Conservation (phyloP, 2,329 filamentous ascomycete species). For the Verticillium nonalfalfae region DNA sequence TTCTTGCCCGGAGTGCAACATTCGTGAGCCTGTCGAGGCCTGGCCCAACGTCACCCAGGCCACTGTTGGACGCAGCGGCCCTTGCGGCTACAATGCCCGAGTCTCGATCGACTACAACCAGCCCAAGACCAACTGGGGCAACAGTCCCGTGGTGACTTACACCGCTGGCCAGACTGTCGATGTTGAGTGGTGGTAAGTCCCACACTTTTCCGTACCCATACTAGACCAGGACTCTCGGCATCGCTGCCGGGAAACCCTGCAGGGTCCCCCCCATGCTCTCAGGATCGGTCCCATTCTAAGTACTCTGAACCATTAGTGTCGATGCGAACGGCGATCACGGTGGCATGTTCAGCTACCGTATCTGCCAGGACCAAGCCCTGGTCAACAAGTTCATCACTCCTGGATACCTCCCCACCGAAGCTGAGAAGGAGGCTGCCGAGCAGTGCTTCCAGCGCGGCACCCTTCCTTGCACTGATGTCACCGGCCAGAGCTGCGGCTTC, state of each 20-base stretch:
- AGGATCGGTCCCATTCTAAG: not conserved
- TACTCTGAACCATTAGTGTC: conserved; percentile 17
- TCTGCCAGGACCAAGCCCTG: conserved; percentile 43
- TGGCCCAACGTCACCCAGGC: conserved; percentile 42
- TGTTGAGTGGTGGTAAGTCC: conserved; percentile 40
- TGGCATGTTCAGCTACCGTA: conserved; percentile 49
- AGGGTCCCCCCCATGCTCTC: not conserved
- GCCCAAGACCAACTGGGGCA: conserved; percentile 36
- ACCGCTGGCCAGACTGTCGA: conserved; percentile 36
- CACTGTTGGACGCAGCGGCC: conserved; percentile 38
- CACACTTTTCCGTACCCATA: not conserved
- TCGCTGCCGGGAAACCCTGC: not conserved
- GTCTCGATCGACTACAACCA: conserved; percentile 47
- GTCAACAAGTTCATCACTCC: conserved; percentile 43
- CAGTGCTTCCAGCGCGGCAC: conserved; percentile 42
- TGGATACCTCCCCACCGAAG: conserved; percentile 38
- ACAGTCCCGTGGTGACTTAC: conserved; percentile 34
- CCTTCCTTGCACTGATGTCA: conserved; percentile 41
- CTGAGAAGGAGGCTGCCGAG: conserved; percentile 46
- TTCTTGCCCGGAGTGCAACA: conserved; percentile 47
- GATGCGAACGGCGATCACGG: conserved; percentile 51
- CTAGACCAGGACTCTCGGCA: not conserved
- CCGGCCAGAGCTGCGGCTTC: conserved; percentile 40
- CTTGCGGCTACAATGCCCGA: conserved; percentile 48
- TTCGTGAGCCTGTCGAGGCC: conserved; percentile 42